Base-by-base conservation (phyloP, 495 filamentous ascomycete species). In the Penicillium taxi region DNA sequence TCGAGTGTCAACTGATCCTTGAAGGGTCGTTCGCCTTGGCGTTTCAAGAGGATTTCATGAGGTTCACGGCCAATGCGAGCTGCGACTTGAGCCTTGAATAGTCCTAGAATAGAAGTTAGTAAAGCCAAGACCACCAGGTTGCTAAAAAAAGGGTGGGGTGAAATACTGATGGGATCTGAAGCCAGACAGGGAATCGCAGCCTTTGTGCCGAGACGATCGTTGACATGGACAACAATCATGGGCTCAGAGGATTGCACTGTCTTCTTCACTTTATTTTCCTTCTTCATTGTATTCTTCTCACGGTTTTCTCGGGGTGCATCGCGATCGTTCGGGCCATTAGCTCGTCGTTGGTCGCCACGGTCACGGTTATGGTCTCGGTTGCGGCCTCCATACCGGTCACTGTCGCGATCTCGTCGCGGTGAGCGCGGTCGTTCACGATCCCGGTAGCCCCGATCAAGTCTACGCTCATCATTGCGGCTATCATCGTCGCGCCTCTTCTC, bases 181-280 rank as follows among this genome's bases (percentile, higher is more conserved):
- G 82, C 76, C 29, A 94, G 68, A 52, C 86, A 93, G 1, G 88
- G 89, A 41, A 96, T 88, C 30, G 82, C 77, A 29, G 86, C 84
- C 53, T 93, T 94, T 8, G 88, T 94, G 13, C 88, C 88, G 15
- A 96, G 66, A 17, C 89, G 75, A 63, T 96, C 89, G 53, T 96
- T 94, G 45, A 96, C 82, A 49, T 86, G 75, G 11, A 96, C 88
- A 15, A 91, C 74, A 37, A 94, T 96, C 82, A 94, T 89, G 21
- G 81, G 80, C 54, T 90, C 84, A 2, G 67, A 53, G 0, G 56
- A 56, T 26, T 58, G 51, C 26, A 48, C 52, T 2, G 49, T 45
- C 29, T 64, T 61, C 56, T 65, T 66, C n/a, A 59, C 50, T 32
- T 63, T 59, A 36, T 66, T 68, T 32, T 63, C 45, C 41, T 66